Evolutionary conservation across 2,329 filamentous ascomycete genomes (phyloP).

Genomic region (Penicillium sclerotigenum): DNA sequence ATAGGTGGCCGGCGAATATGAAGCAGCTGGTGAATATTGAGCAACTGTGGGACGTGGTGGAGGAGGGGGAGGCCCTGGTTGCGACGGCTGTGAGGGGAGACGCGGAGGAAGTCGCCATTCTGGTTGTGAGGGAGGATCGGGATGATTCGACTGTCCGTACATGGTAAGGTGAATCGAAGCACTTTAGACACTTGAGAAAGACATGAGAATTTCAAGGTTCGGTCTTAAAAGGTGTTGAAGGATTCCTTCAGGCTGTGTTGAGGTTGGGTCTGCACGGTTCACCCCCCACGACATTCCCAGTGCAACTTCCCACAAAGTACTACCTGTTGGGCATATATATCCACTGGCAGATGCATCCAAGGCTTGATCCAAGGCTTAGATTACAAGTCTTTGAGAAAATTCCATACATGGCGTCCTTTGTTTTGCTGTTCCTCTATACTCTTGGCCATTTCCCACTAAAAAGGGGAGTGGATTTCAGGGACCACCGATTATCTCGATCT

Average conservation of each 20-base stretch:
- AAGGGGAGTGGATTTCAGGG: neutral
- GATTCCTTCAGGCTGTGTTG: constrained; percentile 2
- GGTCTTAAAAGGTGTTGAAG: neutral
- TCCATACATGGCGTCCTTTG: neutral
- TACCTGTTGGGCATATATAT: neutral
- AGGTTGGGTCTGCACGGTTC: constrained; percentile 7
- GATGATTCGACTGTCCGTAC: constrained; percentile 34
- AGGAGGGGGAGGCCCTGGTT: constrained; percentile 22
- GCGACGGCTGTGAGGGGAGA: constrained; percentile 19
- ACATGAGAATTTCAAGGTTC: neutral
- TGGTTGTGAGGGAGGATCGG: constrained; percentile 33
- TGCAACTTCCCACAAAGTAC: neutral
- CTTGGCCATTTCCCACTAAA: neutral
- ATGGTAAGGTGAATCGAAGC: constrained; percentile 21
- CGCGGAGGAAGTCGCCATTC: constrained; percentile 39
- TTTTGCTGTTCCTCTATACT: neutral
- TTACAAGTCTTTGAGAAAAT: neutral
- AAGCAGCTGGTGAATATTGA: constrained; percentile 34
- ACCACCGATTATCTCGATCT: neutral
- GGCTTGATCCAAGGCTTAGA: neutral
- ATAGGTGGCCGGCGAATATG: constrained; percentile 38
- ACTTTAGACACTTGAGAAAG: neutral
- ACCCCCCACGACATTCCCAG: neutral
- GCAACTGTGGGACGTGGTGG: constrained; percentile 21
- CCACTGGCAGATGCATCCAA: neutral